phyloP scores from a whole-genome alignment of 1,139 yeast species.

The Blastobotrys malaysiensis region DNA sequence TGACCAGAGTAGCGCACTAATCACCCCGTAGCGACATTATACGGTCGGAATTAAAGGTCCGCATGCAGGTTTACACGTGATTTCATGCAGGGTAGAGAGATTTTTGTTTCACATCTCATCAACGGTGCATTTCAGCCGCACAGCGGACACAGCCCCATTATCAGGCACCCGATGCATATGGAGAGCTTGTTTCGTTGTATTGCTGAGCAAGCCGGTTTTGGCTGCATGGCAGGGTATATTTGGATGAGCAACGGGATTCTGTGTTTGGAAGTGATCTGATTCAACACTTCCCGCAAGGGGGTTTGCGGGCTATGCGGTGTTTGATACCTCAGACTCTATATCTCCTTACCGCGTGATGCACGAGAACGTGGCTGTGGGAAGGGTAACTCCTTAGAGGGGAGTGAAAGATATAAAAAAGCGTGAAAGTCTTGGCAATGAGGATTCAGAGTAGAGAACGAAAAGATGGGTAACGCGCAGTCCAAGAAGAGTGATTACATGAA shows the following conservation, averaged over 20 bases:
- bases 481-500: slow-evolving; percentile 3
- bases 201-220: neutral
- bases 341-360: neutral
- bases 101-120: neutral
- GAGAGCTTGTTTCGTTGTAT: neutral
- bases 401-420: neutral
- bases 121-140: neutral
- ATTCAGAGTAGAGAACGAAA: neutral
- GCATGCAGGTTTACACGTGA: neutral
- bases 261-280: neutral
- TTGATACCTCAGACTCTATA: neutral
- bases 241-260: neutral
- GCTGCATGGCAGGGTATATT: neutral
- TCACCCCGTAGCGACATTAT: too few relatives aligned
- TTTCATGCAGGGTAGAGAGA: neutral
- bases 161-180: neutral
- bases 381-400: too few relatives aligned
- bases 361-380: neutral
- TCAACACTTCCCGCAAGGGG: too few relatives aligned
- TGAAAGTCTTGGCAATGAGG: neutral
- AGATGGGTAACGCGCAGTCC: slow-evolving; percentile 4
- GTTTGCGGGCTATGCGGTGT: neutral
- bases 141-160: neutral
- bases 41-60: too few relatives aligned
- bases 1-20: too few relatives aligned